A percentile compares a stretch with the other conserved stretches of the same genome.
Conservation (phyloP, 2,329 filamentous ascomycete species). For the Cladosporium cucumerinum region DNA sequence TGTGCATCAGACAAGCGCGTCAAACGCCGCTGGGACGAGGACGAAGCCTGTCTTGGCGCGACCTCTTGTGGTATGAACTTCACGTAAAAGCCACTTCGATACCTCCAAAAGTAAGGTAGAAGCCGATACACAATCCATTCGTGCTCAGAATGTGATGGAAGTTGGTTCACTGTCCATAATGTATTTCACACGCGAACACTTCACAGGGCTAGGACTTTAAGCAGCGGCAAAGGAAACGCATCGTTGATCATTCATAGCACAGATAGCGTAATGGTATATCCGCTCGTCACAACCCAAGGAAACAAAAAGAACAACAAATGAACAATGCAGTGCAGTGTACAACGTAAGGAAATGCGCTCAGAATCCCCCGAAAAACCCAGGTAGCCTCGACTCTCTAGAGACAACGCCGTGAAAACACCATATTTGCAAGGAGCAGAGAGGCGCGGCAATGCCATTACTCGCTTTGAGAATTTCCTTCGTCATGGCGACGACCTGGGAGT, state of each 20-base stretch:
- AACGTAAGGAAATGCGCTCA: not conserved
- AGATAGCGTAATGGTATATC: constrained; percentile 17
- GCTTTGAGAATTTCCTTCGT: not conserved
- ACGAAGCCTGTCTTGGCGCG: constrained; percentile 1
- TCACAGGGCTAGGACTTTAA: not conserved
- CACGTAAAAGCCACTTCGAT: not conserved
- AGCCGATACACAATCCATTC: no score
- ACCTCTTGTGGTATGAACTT: not conserved
- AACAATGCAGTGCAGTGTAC: not conserved
- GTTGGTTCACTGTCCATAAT: not conserved
- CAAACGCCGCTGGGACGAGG: not conserved
- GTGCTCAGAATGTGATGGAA: not conserved
- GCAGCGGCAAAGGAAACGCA: not conserved
- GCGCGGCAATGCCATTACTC: not conserved
- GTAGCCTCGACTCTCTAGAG: not conserved
- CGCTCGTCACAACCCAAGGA: constrained; percentile 15
- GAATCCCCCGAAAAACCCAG: not conserved
- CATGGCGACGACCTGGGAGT: constrained; percentile 6
- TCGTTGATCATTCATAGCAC: constrained; percentile 17
- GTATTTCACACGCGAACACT: not conserved
- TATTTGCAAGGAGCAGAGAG: not conserved
- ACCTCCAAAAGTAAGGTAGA: not conserved
- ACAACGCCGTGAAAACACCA: constrained; percentile 5
- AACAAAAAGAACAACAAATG: not conserved
- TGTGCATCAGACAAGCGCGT: not conserved